phyloP scores from a whole-genome alignment of 2,329 filamentous ascomycete genomes.

The Trichophyton rubrum region DNA sequence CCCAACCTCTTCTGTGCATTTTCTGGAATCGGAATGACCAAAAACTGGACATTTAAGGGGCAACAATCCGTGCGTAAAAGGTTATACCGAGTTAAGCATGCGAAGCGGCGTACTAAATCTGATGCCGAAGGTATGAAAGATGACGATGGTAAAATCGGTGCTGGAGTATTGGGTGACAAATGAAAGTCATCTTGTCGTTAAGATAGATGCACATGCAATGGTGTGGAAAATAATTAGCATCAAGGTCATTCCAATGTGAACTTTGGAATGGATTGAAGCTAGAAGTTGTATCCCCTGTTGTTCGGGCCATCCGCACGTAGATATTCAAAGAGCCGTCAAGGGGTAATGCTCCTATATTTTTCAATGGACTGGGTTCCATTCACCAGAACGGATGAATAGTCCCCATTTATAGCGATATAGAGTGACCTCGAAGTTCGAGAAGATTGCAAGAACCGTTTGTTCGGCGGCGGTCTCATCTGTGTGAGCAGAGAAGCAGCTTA shows the following conservation, averaged over 20 bases:
- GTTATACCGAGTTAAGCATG: background rate
- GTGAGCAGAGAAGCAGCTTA: too few relatives aligned
- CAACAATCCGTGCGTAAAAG: background rate
- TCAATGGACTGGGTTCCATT: too few relatives aligned
- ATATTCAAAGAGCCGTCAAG: background rate
- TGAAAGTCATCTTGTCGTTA: background rate
- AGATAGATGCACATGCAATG: background rate
- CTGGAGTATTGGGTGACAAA: background rate
- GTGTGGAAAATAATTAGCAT: background rate
- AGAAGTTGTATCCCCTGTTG: too few relatives aligned
- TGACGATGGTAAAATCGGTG: background rate
- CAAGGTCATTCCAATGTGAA: background rate
- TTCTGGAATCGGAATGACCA: conserved; percentile 1
- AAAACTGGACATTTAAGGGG: background rate
- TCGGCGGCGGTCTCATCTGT: too few relatives aligned
- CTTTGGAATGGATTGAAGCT: background rate
- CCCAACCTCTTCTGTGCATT: background rate
- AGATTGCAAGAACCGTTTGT: too few relatives aligned
- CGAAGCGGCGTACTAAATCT: background rate
- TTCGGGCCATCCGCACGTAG: background rate
- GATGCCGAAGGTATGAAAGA: background rate
- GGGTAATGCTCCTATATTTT: too few relatives aligned
- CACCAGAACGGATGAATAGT: too few relatives aligned
- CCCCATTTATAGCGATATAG: too few relatives aligned
- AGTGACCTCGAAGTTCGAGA: too few relatives aligned